Evolutionary conservation across 176 grass and related monocot genomes (phyloP), one percentile per base, ranked within the genome.

Genomic region (Luzula sylvatica): DNA sequence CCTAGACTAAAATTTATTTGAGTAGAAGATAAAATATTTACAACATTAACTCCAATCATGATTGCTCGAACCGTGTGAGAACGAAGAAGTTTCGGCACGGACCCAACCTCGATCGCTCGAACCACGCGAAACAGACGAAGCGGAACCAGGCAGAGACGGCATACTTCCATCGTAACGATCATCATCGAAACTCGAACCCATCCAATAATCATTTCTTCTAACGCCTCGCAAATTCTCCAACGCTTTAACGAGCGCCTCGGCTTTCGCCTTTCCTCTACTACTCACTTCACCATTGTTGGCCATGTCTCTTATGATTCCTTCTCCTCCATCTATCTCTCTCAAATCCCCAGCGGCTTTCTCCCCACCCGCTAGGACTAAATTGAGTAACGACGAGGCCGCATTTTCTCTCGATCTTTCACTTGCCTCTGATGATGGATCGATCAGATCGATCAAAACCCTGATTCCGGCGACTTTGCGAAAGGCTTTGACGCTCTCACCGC

Each of bases 361-460:
- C 0, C 85, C 81, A 13, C 92, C 75, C 23, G 86, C 70, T 39
- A 84, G 52, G 47, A 98, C 86, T 22, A 98, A 48, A 76, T 98
- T 90, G 19, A 90, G 86, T 65, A 98, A 51, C 50, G 81, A 85
- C 1, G 92, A 59, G 0, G 52, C 74, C 0, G 92, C 92, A 66
- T 98, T 98, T 48, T 98, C 92, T 70, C 86, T 71, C 0, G 52
- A 54, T 55, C 92, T 52, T 14, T 24, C 11, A 0, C 70, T 83
- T 1, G 52, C 52, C 0, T 71, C 75, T 8, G 59, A 74, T 0
- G 59, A 38, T 0, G 55, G 41, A 28, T 90, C 92, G 20, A 90
- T 43, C 47, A 90, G 54, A 16, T 98, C 92, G 0, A 82, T 60
- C 1, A 98, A 82, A 52, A 90, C 79, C 12, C 81, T 46, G 3